These are phyloP conservation scores for Cucurbitaria berberidis DNA, from an alignment of 2,329 filamentous ascomycete genomes.

Conservation along the genomic window DNA sequence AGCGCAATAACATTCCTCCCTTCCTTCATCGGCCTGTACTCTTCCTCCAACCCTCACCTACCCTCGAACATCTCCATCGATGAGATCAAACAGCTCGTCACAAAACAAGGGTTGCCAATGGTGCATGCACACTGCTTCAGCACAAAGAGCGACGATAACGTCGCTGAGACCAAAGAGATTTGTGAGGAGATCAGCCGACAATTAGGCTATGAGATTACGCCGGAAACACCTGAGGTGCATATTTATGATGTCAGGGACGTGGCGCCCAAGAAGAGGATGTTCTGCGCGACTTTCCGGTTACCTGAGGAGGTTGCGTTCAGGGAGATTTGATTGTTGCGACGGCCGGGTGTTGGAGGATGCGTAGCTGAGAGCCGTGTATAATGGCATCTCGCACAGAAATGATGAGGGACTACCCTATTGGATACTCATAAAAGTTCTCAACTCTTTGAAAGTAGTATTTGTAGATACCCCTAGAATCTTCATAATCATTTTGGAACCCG, in stretches of 20 bases:
- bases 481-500: not conserved
- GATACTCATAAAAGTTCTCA: not conserved
- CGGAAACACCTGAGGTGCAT: constrained; percentile 63
- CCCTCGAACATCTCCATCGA: constrained; percentile 22
- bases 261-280: constrained; percentile 94
- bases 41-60: not conserved
- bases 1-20: constrained; percentile 84
- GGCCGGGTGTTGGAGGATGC: not conserved
- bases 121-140: constrained; percentile 96
- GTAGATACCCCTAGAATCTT: not conserved
- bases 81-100: constrained; percentile 39
- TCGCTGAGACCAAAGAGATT: constrained; percentile 64
- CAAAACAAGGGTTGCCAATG: constrained; percentile 71
- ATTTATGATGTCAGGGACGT: constrained; percentile 79
- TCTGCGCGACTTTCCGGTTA: constrained; percentile 89
- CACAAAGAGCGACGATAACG: constrained; percentile 77
- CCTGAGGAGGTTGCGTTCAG: constrained; percentile 83
- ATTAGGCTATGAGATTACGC: constrained; percentile 64
- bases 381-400: too few relatives aligned
- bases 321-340: constrained; percentile 5
- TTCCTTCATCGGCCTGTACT: constrained; percentile 79
- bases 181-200: constrained; percentile 69
- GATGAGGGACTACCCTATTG: too few relatives aligned
- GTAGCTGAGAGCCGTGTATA: too few relatives aligned
- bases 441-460: not conserved